Conservation (phyloP, 495 filamentous ascomycete species). For the Chaetomium cochliodes region DNA sequence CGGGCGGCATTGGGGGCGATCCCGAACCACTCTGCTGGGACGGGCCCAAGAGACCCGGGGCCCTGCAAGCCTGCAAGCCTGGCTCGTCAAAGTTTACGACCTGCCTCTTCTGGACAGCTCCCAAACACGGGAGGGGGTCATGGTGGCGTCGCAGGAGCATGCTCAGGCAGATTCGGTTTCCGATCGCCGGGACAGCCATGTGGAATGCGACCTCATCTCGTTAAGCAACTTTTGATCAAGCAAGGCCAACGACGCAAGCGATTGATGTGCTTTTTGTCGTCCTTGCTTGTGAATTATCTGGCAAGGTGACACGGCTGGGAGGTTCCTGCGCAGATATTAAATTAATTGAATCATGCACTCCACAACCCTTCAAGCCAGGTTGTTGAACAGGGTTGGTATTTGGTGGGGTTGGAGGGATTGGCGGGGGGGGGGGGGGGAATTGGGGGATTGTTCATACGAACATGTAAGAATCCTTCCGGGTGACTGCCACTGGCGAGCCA, state of each 20-base stretch:
- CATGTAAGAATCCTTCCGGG: too few relatives aligned
- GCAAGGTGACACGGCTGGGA: background rate
- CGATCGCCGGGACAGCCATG: conserved; percentile 12
- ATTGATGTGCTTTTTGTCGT: background rate
- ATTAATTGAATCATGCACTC: conserved; percentile 11
- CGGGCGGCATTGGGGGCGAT: conserved; percentile 23
- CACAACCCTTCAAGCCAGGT: background rate
- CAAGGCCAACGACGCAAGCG: background rate
- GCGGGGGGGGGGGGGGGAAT: too few relatives aligned
- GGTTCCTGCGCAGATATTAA: background rate
- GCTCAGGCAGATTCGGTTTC: conserved; percentile 7
- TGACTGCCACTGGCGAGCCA: too few relatives aligned
- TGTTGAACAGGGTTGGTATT: conserved; percentile 5
- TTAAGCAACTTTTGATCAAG: background rate
- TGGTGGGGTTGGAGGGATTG: background rate
- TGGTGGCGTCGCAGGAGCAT: conserved; percentile 12
- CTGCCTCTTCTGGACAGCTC: conserved; percentile 22
- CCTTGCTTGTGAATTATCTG: background rate
- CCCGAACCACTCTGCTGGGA: conserved; percentile 28
- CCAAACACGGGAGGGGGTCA: background rate
- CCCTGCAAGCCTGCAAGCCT: conserved; percentile 14
- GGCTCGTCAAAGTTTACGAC: conserved; percentile 12
- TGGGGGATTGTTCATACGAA: too few relatives aligned
- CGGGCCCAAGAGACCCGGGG: background rate
- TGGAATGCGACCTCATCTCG: conserved; percentile 12